Evolutionary conservation across 306 rosid species (phyloP).

Genomic region (Vigna hirtella): DNA sequence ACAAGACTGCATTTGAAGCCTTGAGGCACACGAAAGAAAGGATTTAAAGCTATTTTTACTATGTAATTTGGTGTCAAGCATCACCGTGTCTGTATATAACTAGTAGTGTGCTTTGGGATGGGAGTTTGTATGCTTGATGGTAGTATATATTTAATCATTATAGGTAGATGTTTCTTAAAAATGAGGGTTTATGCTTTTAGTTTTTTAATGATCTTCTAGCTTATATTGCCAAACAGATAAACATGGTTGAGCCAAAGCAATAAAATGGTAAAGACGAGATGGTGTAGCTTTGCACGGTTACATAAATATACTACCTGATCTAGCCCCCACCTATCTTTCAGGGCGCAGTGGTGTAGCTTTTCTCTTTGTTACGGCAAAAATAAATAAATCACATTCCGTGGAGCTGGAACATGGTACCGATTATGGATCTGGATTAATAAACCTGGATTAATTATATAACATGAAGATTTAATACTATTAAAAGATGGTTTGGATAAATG

Average conservation of each 20-base stretch:
- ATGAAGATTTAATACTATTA: neutral
- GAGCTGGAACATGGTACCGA: neutral
- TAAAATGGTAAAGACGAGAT: neutral
- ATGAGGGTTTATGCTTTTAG: conserved; percentile 3
- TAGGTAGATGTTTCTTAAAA: conserved; percentile 19
- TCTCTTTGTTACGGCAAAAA: neutral
- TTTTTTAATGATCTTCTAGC: neutral
- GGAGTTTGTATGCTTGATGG: conserved; percentile 7
- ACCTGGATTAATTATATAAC: neutral
- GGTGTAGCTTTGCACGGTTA: neutral
- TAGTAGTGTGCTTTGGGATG: neutral
- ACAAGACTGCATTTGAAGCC: conserved; percentile 19
- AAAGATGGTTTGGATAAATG: neutral
- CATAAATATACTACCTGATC: neutral
- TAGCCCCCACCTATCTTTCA: neutral
- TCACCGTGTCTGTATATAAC: conserved; percentile 4
- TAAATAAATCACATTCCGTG: neutral
- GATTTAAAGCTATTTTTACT: conserved; percentile 21
- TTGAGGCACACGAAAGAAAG: conserved; percentile 23
- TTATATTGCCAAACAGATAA: neutral
- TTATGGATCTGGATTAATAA: neutral
- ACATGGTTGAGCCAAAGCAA: neutral
- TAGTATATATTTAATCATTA: conserved; percentile 28
- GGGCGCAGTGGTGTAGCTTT: neutral
- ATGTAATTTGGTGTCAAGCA: conserved; percentile 39